phyloP scores from a whole-genome alignment of 202 grass and related monocot species.

The Bolboschoenoplectus hybrid region DNA sequence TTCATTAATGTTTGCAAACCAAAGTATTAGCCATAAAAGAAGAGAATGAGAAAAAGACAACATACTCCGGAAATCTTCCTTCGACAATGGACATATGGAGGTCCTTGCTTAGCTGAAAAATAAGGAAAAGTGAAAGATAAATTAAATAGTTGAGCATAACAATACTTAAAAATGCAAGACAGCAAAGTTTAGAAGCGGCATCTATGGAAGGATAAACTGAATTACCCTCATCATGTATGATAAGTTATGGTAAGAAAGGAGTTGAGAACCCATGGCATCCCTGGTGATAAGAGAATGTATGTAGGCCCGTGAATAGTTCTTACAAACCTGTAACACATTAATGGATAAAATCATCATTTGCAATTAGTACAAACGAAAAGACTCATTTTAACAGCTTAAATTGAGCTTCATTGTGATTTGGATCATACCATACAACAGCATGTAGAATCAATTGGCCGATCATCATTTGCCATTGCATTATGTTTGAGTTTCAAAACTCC shows the following conservation, averaged over 20 bases:
- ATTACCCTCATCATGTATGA: constrained; percentile 93
- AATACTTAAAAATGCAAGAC: constrained; percentile 28
- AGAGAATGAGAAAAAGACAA: constrained; percentile 5
- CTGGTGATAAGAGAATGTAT: constrained; percentile 91
- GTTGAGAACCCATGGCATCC: constrained; percentile 92
- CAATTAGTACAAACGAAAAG: neutral
- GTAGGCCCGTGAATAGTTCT: constrained; percentile 86
- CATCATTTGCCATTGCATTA: constrained; percentile 87
- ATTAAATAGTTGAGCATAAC: neutral
- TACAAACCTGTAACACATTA: constrained; percentile 73
- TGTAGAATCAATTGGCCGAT: constrained; percentile 86
- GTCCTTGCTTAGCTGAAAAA: constrained; percentile 79
- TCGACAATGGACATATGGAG: constrained; percentile 89
- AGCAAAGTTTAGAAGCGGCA: neutral
- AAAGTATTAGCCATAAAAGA: neutral
- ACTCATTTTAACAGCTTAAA: neutral
- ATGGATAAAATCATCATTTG: constrained; percentile 32
- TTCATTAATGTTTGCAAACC: constrained; percentile 23
- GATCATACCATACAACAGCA: constrained; percentile 89
- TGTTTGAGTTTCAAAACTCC: constrained; percentile 93
- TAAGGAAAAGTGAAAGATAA: constrained; percentile 32
- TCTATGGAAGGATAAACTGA: neutral
- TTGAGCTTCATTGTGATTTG: neutral
- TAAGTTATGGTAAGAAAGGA: constrained; percentile 90
- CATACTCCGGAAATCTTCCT: constrained; percentile 84